Base-by-base conservation (phyloP, 371 early-diverging fungal species). In the Mortierella sp. region DNA sequence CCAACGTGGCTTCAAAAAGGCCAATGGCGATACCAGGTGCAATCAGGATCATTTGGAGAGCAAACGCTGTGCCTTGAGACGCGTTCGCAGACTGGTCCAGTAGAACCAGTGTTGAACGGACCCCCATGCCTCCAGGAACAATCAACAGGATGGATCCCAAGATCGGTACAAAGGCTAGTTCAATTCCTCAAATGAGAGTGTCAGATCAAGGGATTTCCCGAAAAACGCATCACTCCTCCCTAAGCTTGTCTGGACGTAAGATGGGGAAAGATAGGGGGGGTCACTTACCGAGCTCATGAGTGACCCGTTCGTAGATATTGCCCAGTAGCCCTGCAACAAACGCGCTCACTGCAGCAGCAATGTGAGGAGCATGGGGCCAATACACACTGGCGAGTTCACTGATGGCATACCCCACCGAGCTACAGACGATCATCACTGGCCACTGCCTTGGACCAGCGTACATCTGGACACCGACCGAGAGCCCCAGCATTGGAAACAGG, bases 81-180 rank as follows among this genome's bases (percentile, higher is more conserved):
- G 68, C 64, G 23, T 67, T 54, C 30, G 54, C 72, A 21, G 82
- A 78, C 45, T 82, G 74, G 26, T 81, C 83, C 38, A 81, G 38
- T 8, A 78, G 52, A n/a, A 61, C 23, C 38, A 66, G 59, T 47
- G 28, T 70, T 47, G 82, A 82, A 16, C 65, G 80, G 57, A 80
- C 81, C 0, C 84, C 85, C 58, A 89, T 78, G 61, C 85, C 83
- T 53, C 89, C 86, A 9, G 89, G 89, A 0, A 89, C 89, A 21
- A 89, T 68, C 58, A 84, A 76, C 21, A 89, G 74, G 61, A 87
- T 84, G 5, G 83, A 86, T 7, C 83, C 63, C 24, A 89, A 72
- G 5, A 87, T 84, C 10, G 86, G 86, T 54, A 86, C 86, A 56
- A 86, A 82, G 8, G 87, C 82, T 83, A 82, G 51, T 48, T 12